phyloP scores from a whole-genome alignment of 2,329 filamentous ascomycete species.

The Fusarium lateritium region DNA sequence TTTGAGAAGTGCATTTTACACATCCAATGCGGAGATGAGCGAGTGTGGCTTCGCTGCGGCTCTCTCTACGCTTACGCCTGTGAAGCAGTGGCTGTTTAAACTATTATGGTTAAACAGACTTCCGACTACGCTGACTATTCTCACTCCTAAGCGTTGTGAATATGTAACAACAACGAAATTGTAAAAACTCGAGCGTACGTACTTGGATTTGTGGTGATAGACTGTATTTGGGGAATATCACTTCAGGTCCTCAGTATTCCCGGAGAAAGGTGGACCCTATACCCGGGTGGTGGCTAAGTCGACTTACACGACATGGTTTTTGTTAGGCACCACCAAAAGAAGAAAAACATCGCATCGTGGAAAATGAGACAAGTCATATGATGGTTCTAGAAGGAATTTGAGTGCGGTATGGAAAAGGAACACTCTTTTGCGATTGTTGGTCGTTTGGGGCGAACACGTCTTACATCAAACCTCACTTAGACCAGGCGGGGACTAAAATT shows the following conservation, averaged over 20 bases:
- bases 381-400: background rate
- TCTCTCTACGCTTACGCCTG: too few species aligned
- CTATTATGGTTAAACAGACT: background rate
- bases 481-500: slow-evolving; percentile 11
- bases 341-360: background rate
- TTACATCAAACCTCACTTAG: slow-evolving; percentile 8
- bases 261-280: background rate
- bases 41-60: background rate
- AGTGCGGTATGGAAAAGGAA: background rate
- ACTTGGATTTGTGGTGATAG: background rate
- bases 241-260: background rate
- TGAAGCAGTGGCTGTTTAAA: too few species aligned
- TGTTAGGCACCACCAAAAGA: background rate
- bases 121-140: too few species aligned
- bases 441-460: background rate
- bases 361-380: background rate
- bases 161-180: too few species aligned
- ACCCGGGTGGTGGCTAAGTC: background rate
- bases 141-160: too few species aligned
- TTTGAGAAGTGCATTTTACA: background rate
- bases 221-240: background rate
- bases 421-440: background rate
- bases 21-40: background rate
- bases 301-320: background rate
- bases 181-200: background rate